Conservation (phyloP, 2,329 filamentous ascomycete species). For the Volutella citrinella region DNA sequence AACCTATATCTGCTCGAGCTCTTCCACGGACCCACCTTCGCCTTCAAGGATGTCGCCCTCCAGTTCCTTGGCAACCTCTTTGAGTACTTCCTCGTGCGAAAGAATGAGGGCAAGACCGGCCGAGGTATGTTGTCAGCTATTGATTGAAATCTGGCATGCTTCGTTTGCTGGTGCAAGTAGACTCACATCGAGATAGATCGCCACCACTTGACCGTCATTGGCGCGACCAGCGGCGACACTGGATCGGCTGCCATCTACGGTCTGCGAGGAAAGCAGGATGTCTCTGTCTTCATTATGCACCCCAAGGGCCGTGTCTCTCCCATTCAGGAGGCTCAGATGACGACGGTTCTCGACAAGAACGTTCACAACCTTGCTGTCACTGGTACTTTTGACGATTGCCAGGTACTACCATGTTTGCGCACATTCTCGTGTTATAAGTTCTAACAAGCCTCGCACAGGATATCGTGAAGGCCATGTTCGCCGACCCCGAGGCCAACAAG, state of each 20-base stretch:
- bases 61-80: conserved; percentile 97
- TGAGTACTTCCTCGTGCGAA: conserved; percentile 77
- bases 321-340: conserved; percentile 97
- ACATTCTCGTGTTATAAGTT: background rate
- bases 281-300: conserved; percentile 92
- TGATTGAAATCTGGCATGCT: background rate
- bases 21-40: conserved; percentile 93
- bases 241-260: conserved; percentile 96
- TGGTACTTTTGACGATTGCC: conserved; percentile 94
- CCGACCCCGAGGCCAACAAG: conserved; percentile 78
- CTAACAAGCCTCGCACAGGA: conserved; percentile 13
- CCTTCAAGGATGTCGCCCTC: conserved; percentile 86
- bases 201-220: conserved; percentile 82
- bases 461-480: conserved; percentile 90
- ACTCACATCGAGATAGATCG: conserved; percentile 46
- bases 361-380: conserved; percentile 89
- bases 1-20: conserved; percentile 80
- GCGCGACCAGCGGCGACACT: conserved; percentile 83
- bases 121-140: conserved; percentile 41
- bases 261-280: conserved; percentile 91
- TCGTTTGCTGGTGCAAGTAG: too few relatives aligned
- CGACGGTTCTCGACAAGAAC: conserved; percentile 83
- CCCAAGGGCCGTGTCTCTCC: conserved; percentile 88
- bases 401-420: conserved; percentile 45
- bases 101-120: conserved; percentile 54